These are phyloP conservation scores for Monosporascus sp. DNA, from an alignment of 2,329 filamentous ascomycete species.

Conservation along the genomic window DNA sequence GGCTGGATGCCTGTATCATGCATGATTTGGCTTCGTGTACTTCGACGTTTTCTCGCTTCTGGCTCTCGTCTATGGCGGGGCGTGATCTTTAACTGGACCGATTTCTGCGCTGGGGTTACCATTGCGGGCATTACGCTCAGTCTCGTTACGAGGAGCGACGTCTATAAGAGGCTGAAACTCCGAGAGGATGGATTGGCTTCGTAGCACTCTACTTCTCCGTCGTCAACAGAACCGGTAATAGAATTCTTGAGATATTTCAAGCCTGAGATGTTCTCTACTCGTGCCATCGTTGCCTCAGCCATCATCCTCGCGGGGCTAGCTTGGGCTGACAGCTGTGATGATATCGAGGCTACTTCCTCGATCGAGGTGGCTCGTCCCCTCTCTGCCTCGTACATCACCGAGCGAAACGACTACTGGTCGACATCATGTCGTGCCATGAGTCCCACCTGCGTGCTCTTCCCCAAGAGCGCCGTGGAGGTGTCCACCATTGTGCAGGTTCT, in stretches of 20 bases:
- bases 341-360: conserved; percentile 24
- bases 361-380: conserved; percentile 30
- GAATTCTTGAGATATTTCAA: background rate
- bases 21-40: too few relatives aligned
- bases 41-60: too few relatives aligned
- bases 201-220: too few relatives aligned
- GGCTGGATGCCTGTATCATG: too few relatives aligned
- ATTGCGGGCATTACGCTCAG: background rate
- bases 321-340: conserved; percentile 32
- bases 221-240: background rate
- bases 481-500: conserved; percentile 44
- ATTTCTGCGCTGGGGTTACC: background rate
- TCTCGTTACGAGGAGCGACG: background rate
- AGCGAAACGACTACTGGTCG: conserved; percentile 41
- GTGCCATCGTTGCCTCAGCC: conserved; percentile 9
- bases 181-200: background rate
- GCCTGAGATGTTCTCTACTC: conserved; percentile 12
- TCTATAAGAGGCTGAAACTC: background rate
- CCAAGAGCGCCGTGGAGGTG: conserved; percentile 45
- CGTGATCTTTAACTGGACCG: background rate
- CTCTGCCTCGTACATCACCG: conserved; percentile 29
- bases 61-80: background rate
- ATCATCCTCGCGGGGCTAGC: conserved; percentile 12
- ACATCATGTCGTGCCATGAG: conserved; percentile 35
- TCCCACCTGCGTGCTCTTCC: conserved; percentile 42